Evolutionary conservation across 2,329 filamentous ascomycete species (phyloP).

Genomic region (Talaromyces atroroseus): DNA sequence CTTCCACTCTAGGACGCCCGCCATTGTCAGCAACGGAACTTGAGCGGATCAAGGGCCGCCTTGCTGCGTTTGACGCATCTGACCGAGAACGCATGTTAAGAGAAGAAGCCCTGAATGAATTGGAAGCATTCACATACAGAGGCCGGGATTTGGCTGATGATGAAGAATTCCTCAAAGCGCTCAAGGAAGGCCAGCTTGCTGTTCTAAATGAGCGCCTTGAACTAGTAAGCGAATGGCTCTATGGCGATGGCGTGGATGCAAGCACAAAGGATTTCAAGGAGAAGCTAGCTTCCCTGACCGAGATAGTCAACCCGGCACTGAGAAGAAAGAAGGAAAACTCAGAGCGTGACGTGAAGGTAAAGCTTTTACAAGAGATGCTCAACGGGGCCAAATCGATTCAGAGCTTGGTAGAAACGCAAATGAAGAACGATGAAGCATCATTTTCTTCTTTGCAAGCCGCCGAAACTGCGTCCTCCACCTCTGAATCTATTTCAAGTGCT

Average conservation of each 20-base stretch:
- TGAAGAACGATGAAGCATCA: slow-evolving; percentile 63
- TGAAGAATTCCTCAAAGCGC: slow-evolving; percentile 65
- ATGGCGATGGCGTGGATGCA: slow-evolving; percentile 75
- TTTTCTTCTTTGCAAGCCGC: slow-evolving; percentile 50
- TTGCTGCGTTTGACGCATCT: slow-evolving; percentile 79
- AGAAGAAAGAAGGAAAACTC: slow-evolving; percentile 66
- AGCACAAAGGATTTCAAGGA: slow-evolving; percentile 67
- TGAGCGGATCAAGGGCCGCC: slow-evolving; percentile 59
- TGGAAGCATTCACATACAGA: slow-evolving; percentile 92
- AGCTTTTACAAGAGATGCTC: slow-evolving; percentile 63
- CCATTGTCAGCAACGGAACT: slow-evolving; percentile 32
- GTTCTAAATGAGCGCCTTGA: slow-evolving; percentile 63
- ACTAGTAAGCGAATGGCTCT: slow-evolving; percentile 80
- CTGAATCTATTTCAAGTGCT: slow-evolving; percentile 35
- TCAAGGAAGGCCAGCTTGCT: slow-evolving; percentile 62
- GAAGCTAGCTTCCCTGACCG: slow-evolving; percentile 70
- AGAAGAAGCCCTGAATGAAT: slow-evolving; percentile 82
- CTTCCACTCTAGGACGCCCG: slow-evolving; percentile 40
- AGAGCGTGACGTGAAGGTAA: slow-evolving; percentile 65
- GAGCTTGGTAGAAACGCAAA: slow-evolving; percentile 62
- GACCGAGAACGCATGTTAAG: slow-evolving; percentile 70
- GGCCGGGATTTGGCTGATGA: slow-evolving; percentile 76
- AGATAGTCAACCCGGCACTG: slow-evolving; percentile 71
- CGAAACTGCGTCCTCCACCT: slow-evolving; percentile 26
- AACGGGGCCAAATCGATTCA: slow-evolving; percentile 67